A percentile compares a stretch with the other conserved stretches of the same genome.
These are phyloP conservation scores for Phoma sp. DNA, from an alignment of 2,329 filamentous ascomycete genomes.

Conservation along the genomic window DNA sequence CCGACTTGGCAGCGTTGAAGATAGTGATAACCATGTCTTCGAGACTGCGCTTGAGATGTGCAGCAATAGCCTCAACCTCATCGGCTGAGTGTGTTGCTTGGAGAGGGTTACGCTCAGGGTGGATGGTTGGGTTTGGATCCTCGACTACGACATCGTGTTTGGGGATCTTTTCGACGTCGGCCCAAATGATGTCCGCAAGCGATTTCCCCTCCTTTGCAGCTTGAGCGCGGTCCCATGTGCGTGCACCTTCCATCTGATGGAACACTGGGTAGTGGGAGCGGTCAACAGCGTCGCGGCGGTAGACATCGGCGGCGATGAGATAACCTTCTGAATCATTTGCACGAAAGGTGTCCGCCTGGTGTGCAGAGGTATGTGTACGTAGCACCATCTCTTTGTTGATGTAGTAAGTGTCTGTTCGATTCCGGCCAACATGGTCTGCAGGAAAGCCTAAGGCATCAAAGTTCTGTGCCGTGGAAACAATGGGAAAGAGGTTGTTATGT, in stretches of 20 bases:
- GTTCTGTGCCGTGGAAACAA: slow-evolving; percentile 85
- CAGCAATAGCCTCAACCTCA: slow-evolving; percentile 81
- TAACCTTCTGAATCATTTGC: slow-evolving; percentile 77
- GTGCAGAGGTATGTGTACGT: slow-evolving; percentile 92
- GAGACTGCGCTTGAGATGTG: slow-evolving; percentile 86
- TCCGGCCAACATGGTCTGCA: slow-evolving; percentile 83
- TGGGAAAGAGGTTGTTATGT: slow-evolving; percentile 79
- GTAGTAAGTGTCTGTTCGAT: slow-evolving; percentile 93
- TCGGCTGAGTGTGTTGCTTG: slow-evolving; percentile 75
- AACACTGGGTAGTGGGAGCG: slow-evolving; percentile 95
- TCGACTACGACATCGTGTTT: slow-evolving; percentile 77
- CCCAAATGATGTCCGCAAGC: slow-evolving; percentile 69
- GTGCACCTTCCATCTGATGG: slow-evolving; percentile 97
- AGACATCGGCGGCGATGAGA: slow-evolving; percentile 92
- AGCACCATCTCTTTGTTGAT: slow-evolving; percentile 83
- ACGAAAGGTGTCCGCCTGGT: slow-evolving; percentile 83
- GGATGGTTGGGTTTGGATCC: slow-evolving; percentile 79
- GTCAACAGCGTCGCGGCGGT: slow-evolving; percentile 92
- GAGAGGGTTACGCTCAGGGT: slow-evolving; percentile 81
- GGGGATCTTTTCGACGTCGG: slow-evolving; percentile 74
- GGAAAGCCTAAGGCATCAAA: slow-evolving; percentile 98
- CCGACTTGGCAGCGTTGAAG: slow-evolving; percentile 77
- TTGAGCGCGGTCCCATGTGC: slow-evolving; percentile 79
- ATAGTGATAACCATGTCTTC: slow-evolving; percentile 90
- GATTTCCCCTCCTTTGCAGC: slow-evolving; percentile 53